phyloP scores from a whole-genome alignment of 352 stramenopile genomes.

The Phytophthora syringae region DNA sequence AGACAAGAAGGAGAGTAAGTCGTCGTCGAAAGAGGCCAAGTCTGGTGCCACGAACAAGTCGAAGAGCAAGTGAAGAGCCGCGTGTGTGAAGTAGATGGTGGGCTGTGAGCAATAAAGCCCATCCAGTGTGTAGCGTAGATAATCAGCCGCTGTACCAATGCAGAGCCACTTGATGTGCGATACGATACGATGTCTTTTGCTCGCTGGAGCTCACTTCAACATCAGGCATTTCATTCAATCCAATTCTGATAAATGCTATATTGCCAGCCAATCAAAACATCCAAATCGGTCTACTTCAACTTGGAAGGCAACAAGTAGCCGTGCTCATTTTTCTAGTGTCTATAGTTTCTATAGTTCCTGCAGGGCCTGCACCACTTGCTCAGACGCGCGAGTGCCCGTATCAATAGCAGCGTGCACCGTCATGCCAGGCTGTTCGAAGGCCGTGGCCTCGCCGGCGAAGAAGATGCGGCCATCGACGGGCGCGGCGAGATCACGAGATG shows the following conservation, averaged over 20 bases:
- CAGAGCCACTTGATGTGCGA: not conserved
- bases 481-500: slow-evolving; percentile 61
- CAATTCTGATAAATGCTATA: not conserved
- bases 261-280: not conserved
- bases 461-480: slow-evolving; percentile 75
- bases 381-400: slow-evolving; percentile 72
- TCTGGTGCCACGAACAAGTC: slow-evolving; percentile 4
- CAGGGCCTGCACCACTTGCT: slow-evolving; percentile 57
- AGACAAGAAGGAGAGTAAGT: slow-evolving; percentile 7
- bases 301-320: not conserved
- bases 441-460: slow-evolving; percentile 83
- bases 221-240: not conserved
- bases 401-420: slow-evolving; percentile 85
- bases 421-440: slow-evolving; percentile 85
- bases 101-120: not conserved
- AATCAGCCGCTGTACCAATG: not conserved
- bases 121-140: not conserved
- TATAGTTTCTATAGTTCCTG: slow-evolving; percentile 15
- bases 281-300: not conserved
- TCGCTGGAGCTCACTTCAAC: not conserved
- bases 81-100: not conserved
- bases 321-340: not conserved
- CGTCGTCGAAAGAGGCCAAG: slow-evolving; percentile 9
- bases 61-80: slow-evolving; percentile 10
- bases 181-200: not conserved